phyloP scores from a whole-genome alignment of 192 early-diverging fungal species.

The Linnemannia schmuckeri region DNA sequence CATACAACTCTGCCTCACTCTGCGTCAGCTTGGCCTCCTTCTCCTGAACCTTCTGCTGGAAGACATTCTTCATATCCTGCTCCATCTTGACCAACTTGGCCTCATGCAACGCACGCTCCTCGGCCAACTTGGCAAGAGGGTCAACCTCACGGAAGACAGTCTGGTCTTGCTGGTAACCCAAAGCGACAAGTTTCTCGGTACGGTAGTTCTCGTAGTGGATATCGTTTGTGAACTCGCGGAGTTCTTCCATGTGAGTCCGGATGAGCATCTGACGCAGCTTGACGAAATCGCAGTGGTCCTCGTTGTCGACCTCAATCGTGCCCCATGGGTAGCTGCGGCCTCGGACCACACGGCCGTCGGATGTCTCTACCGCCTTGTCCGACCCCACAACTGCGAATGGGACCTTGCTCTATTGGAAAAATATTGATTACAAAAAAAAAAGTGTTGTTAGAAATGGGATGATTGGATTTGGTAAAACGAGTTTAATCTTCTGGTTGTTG shows the following conservation, averaged over 20 bases:
- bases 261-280: constrained; percentile 93
- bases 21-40: constrained; percentile 99
- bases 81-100: constrained; percentile 98
- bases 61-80: constrained; percentile 98
- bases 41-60: constrained; percentile 99
- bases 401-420: constrained; percentile 80
- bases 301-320: constrained; percentile 97
- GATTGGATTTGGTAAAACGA: background rate
- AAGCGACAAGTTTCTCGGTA: constrained; percentile 89
- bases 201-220: constrained; percentile 97
- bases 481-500: background rate
- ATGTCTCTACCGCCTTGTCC: constrained; percentile 85
- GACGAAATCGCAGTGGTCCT: constrained; percentile 96
- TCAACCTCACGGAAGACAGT: constrained; percentile 86
- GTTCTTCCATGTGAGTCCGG: constrained; percentile 97
- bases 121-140: constrained; percentile 84
- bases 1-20: constrained; percentile 95
- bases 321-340: constrained; percentile 96
- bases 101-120: constrained; percentile 93
- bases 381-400: constrained; percentile 97
- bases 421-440: background rate
- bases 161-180: constrained; percentile 88
- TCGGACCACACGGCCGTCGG: constrained; percentile 87
- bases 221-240: constrained; percentile 93
- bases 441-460: constrained; percentile 3